Evolutionary conservation across 768 basidiomycete genomes (phyloP).

Genomic region (Galerina sulciceps): DNA sequence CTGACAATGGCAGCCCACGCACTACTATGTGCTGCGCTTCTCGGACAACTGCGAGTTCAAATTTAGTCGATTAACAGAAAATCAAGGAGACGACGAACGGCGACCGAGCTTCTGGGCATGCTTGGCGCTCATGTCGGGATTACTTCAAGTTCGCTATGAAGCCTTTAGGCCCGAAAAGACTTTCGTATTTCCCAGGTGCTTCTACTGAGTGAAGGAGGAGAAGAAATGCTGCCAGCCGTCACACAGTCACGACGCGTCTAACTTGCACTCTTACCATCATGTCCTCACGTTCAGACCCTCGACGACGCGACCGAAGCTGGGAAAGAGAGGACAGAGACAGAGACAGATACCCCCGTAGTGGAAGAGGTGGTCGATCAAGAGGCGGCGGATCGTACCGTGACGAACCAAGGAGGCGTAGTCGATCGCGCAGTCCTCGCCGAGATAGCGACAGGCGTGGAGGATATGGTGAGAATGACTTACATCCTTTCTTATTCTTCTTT

Average conservation of each 20-base stretch:
- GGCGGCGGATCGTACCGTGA: slow-evolving; percentile 42
- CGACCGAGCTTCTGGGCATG: background rate
- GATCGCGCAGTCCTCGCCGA: slow-evolving; percentile 51
- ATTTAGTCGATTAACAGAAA: background rate
- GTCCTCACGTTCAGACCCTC: slow-evolving; percentile 61
- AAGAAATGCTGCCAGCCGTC: too few species aligned
- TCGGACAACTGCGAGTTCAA: background rate
- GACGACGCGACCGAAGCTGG: slow-evolving; percentile 68
- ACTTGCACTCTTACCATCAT: slow-evolving; percentile 32
- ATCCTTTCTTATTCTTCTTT: too few species aligned
- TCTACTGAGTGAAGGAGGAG: background rate
- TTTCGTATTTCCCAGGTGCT: too few species aligned
- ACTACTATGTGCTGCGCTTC: slow-evolving; percentile 48
- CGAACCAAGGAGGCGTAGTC: slow-evolving; percentile 49
- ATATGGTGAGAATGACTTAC: background rate
- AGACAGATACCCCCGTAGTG: slow-evolving; percentile 46
- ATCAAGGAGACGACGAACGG: background rate
- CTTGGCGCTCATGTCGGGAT: background rate
- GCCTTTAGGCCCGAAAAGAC: background rate
- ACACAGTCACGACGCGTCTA: slow-evolving; percentile 13
- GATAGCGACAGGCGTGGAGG: slow-evolving; percentile 24
- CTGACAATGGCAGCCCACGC: slow-evolving; percentile 52
- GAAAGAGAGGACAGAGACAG: slow-evolving; percentile 57
- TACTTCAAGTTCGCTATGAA: background rate
- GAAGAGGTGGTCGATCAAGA: slow-evolving; percentile 34